Evolutionary conservation across 2,329 filamentous ascomycete species (phyloP).

Genomic region (Cercospora sp.): DNA sequence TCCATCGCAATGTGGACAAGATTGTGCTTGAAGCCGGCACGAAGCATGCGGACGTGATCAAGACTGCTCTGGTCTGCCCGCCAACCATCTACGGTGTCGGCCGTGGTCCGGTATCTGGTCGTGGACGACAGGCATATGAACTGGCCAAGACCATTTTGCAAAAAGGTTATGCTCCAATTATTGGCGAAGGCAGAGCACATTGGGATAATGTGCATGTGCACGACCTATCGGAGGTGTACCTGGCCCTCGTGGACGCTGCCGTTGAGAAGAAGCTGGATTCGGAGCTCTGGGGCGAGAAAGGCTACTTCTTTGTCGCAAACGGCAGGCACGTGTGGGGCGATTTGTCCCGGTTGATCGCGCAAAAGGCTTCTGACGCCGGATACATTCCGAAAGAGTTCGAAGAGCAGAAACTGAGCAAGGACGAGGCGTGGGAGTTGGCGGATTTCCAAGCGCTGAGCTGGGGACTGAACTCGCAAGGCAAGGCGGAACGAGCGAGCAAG

Average conservation of each 20-base stretch:
- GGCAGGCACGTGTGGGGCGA: conserved; percentile 61
- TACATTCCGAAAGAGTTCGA: conserved; percentile 54
- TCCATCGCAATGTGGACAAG: conserved; percentile 70
- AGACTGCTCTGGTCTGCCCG: conserved; percentile 66
- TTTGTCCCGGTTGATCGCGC: conserved; percentile 25
- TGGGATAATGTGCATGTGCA: conserved; percentile 59
- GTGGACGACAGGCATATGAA: conserved; percentile 59
- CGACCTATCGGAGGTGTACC: conserved; percentile 59
- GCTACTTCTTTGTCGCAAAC: conserved; percentile 67
- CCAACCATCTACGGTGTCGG: conserved; percentile 51
- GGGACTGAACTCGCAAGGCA: conserved; percentile 62
- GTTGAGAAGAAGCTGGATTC: conserved; percentile 36
- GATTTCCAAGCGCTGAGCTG: conserved; percentile 55
- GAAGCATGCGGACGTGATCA: conserved; percentile 51
- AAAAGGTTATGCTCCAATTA: conserved; percentile 54
- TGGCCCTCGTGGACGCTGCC: conserved; percentile 48
- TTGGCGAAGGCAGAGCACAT: conserved; percentile 60
- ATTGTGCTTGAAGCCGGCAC: conserved; percentile 58
- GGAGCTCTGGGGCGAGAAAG: conserved; percentile 59
- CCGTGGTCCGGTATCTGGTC: conserved; percentile 56
- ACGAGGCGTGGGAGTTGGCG: conserved; percentile 50
- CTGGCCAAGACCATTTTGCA: conserved; percentile 56
- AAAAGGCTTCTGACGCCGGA: conserved; percentile 39
- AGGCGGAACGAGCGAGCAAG: conserved; percentile 57
- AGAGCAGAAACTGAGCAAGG: conserved; percentile 54